Base-by-base conservation (phyloP, 2,329 filamentous ascomycete species). In the Didymella glomerata region DNA sequence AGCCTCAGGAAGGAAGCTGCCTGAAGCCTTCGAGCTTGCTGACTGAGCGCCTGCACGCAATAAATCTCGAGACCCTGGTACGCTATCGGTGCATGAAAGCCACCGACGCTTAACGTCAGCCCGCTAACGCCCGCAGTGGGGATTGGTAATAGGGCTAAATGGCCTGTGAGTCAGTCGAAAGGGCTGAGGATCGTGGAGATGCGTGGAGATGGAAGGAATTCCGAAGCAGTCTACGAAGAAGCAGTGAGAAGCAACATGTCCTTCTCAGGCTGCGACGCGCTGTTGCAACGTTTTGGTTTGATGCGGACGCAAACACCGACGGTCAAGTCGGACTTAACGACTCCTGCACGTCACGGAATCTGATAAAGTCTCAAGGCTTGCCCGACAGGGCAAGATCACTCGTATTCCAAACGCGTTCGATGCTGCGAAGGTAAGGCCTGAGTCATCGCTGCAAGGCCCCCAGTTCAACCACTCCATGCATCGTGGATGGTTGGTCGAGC, bases 51-150 rank as follows among this genome's bases (percentile, higher is more conserved):
- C 40, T 49, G 32, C 30, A 42, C 5, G 45, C 32, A 50, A 47
- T 51, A 41, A 47, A 34, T 28, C 25, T 50, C n/a, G 6, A 40
- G 45, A 46, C 25, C 56, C 50, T 54, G 46, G 50, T 24, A 47
- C 45, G 56, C 50, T 59, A 59, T 59, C 56, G 56, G 50, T 59
- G 34, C 40, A 41, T 42, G 10, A 8, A 30, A 50, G 46, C 38
- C 50, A 46, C 56, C 56, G 56, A 59, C 46, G 46, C 50, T 42
- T 45, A 41, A 49, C 45, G 48, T 54, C 40, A 46, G 40, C 46
- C 49, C 49, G 45, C 49, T 54, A 54, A 54, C 18, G 56, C 47
- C 56, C 47, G 49, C 40, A 50, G 40, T 59, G 50, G 51, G 47
- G 41, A 54, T 59, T 59, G 47, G 46, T 47, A 47, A 54, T 44